These are phyloP conservation scores for Aspergillus sparsus DNA, from an alignment of 495 filamentous ascomycete genomes.

Conservation along the genomic window DNA sequence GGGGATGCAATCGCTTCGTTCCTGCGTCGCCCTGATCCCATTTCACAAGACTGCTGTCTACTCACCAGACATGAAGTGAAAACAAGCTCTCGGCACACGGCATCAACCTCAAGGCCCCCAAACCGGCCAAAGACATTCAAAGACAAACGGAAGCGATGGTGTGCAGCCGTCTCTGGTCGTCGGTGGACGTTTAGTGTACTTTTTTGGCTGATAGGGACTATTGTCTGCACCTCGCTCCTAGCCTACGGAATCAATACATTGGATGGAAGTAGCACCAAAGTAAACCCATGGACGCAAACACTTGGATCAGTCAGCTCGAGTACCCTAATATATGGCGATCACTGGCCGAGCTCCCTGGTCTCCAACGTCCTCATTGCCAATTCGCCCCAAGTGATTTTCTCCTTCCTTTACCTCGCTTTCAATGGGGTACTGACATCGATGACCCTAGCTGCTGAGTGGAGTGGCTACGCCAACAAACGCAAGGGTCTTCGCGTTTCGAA, in stretches of 20 bases:
- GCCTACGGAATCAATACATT: background rate
- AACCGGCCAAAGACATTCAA: background rate
- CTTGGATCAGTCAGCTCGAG: conserved; percentile 4
- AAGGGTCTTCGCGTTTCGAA: conserved; percentile 49
- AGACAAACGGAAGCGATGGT: background rate
- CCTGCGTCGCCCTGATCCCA: conserved; percentile 12
- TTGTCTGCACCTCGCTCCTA: background rate
- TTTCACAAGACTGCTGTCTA: conserved; percentile 7
- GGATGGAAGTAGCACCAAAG: background rate
- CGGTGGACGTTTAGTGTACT: background rate
- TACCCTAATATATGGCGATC: conserved; percentile 1
- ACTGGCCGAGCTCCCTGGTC: background rate
- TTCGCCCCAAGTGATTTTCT: conserved; percentile 44
- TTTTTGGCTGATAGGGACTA: background rate
- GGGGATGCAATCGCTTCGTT: conserved; percentile 24
- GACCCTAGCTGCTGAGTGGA: conserved; percentile 41
- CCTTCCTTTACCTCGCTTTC: conserved; percentile 43
- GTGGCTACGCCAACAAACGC: conserved; percentile 25
- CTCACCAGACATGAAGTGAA: conserved; percentile 1
- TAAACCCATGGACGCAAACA: conserved; percentile 25
- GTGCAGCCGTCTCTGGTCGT: background rate
- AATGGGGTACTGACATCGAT: conserved; percentile 44
- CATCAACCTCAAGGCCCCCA: background rate
- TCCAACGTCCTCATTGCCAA: conserved; percentile 28
- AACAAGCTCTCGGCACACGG: background rate